Evolutionary conservation across 768 basidiomycete species (phyloP).

Genomic region (Postia placenta): DNA sequence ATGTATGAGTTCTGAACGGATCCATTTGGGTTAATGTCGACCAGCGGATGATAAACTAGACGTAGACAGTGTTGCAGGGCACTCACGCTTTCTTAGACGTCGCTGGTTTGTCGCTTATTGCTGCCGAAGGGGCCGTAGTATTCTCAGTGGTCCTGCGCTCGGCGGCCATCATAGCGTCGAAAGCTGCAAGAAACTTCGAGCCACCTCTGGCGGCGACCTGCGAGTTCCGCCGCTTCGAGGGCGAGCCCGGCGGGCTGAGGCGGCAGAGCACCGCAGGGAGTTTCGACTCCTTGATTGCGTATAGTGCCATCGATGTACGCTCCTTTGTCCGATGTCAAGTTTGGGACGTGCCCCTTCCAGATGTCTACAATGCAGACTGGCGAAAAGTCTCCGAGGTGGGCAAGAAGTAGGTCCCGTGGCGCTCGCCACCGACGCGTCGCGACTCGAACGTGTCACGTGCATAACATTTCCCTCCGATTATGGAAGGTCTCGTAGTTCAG

Average conservation of each 20-base stretch:
- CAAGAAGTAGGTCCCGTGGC: too few species aligned
- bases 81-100: background rate
- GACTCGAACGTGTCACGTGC: background rate
- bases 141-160: constrained; percentile 2
- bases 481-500: too few species aligned
- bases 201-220: constrained; percentile 1
- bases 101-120: background rate
- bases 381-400: too few species aligned
- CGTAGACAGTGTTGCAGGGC: background rate
- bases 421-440: too few species aligned
- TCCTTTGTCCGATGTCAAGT: too few species aligned
- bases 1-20: background rate
- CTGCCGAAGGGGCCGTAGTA: background rate
- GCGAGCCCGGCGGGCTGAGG: constrained; percentile 14
- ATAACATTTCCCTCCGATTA: background rate
- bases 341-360: too few species aligned
- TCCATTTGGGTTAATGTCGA: too few species aligned
- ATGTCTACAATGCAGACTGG: too few species aligned
- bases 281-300: constrained; percentile 14
- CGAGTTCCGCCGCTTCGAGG: constrained; percentile 6
- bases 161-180: constrained; percentile 16
- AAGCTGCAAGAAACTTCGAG: constrained; percentile 17
- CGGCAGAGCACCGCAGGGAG: constrained; percentile 8
- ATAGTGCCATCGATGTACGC: too few species aligned
- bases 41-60: background rate